Conservation (phyloP, 208 protist genomes). For the Histomonas meleagridis region DNA sequence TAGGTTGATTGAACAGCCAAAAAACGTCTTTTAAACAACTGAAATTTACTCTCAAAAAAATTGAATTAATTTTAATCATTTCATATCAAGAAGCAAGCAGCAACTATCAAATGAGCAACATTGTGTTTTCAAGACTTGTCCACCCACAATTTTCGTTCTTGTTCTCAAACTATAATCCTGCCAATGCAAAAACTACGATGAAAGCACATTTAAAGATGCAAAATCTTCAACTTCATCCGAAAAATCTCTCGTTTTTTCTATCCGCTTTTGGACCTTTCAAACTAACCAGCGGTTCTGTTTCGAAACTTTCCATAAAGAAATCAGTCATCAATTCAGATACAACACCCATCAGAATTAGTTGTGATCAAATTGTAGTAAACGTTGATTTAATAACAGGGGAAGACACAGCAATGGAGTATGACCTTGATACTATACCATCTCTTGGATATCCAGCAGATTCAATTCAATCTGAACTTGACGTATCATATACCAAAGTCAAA, state of each 20-base stretch:
- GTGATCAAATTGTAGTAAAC: background rate
- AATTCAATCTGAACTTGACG: background rate
- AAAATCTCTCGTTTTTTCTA: background rate
- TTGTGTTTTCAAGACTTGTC: background rate
- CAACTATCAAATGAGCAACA: background rate
- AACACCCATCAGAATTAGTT: background rate
- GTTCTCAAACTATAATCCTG: background rate
- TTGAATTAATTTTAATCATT: too few relatives aligned
- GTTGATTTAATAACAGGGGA: background rate
- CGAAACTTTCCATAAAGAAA: background rate
- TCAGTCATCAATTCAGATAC: background rate
- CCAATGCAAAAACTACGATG: background rate
- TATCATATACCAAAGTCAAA: background rate
- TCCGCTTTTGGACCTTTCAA: background rate
- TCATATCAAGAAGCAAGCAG: too few relatives aligned
- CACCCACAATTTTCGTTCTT: background rate
- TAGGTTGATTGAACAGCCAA: too few relatives aligned
- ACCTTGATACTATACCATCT: background rate
- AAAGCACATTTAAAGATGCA: background rate
- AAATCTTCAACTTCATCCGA: background rate
- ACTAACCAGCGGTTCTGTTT: background rate
- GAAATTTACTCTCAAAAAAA: too few relatives aligned
- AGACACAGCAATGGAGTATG: background rate
- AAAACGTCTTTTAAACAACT: too few relatives aligned
- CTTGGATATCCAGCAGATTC: background rate